Conservation (phyloP, 2,329 filamentous ascomycete species). For the Cladophialophora exuberans region DNA sequence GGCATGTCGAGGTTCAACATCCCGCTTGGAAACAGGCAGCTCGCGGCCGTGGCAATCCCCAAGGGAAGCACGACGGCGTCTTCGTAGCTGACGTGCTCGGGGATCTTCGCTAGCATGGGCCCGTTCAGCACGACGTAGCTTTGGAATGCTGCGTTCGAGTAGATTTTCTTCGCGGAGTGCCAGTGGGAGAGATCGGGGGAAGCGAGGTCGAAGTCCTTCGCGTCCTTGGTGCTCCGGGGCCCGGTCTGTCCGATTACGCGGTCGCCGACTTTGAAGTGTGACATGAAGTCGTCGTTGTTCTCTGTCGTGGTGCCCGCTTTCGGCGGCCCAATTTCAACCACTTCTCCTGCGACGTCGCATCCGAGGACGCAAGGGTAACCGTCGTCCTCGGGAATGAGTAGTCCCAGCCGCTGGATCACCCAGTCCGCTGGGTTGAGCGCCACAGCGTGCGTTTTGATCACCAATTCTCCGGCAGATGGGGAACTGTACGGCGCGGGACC, state of each 20-base stretch:
- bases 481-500: slow-evolving; percentile 21
- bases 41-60: slow-evolving; percentile 39
- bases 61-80: slow-evolving; percentile 43
- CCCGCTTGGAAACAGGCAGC: slow-evolving; percentile 38
- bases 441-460: slow-evolving; percentile 34
- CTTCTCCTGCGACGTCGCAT: slow-evolving; percentile 50
- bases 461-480: slow-evolving; percentile 32
- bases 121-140: slow-evolving; percentile 33
- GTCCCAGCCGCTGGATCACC: slow-evolving; percentile 36
- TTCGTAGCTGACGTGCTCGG: slow-evolving; percentile 38
- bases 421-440: slow-evolving; percentile 42
- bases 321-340: slow-evolving; percentile 43
- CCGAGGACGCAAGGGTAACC: slow-evolving; percentile 45
- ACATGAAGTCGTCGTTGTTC: slow-evolving; percentile 40
- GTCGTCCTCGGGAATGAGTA: slow-evolving; percentile 34
- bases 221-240: neutral
- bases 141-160: slow-evolving; percentile 42
- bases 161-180: slow-evolving; percentile 22
- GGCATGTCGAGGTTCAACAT: slow-evolving; percentile 34
- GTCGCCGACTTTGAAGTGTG: slow-evolving; percentile 50
- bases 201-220: neutral
- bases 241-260: slow-evolving; percentile 45
- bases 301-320: slow-evolving; percentile 33
- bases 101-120: slow-evolving; percentile 36
- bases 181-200: neutral